Base-by-base conservation (phyloP, 2,329 filamentous ascomycete genomes). In the Ophiostoma sp. region DNA sequence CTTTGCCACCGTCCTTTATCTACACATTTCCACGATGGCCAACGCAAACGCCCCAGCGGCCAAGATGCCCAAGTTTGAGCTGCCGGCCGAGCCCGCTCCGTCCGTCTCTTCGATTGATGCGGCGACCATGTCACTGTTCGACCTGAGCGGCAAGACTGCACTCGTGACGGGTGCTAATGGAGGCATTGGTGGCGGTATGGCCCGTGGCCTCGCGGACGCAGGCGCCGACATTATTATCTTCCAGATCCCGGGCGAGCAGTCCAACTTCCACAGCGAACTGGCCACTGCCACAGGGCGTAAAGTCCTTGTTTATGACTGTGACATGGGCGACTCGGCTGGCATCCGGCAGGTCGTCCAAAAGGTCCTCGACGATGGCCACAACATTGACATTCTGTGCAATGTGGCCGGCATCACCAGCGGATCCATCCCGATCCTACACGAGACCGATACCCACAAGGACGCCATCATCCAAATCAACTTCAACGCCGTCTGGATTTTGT, bases 391-490 rank as follows among this genome's bases (percentile, higher is more conserved):
- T 39, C 39, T 76, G 9, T 75, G 74, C 73, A 76, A 76, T 57
- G 73, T 75, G 1, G 75, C 75, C 4, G 75, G 75, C 17, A 76
- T 76, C 19, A 76, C 52, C 33, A 70, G 74, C 28, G 75, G 75
- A 1, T 76, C 68, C 15, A 71, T 75, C 17, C 75, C 74, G 0
- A 70, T 76, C 42, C 69, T 76, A 3, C 39, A 73, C 45, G 74
- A 76, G 55, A 75, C 74, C 4, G 75, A 76, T 50, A 71, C 68
- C 22, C 74, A 76, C 57, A 73, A 71, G 45, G 75, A 75, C 50
- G 22, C 66, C 66, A 61, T 74, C 59, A 71, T 72, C 11, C 73
- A 74, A 25, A 73, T 74, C 55, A 64, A 74, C 68, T 74, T 74
- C 71, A 71, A 76, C 28, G 48, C 75, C 9, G 75, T 74, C 15